Percentiles rank a stretch among this genome's conserved stretches.
phyloP scores from a whole-genome alignment of 129 eudicot genomes.

The Helianthus tuberosus region DNA sequence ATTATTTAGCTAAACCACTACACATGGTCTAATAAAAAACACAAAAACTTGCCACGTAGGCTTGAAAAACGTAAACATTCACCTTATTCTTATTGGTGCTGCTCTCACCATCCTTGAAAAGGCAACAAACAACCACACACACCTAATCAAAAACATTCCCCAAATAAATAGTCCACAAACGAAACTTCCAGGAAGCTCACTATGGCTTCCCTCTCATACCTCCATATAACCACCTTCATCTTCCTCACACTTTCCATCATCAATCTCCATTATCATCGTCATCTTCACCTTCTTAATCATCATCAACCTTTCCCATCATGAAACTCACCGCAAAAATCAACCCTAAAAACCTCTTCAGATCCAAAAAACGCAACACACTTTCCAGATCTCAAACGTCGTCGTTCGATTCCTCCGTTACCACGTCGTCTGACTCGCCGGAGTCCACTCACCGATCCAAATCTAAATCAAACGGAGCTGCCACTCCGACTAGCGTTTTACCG shows the following conservation, averaged over 20 bases:
- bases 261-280: neutral
- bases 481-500: slow-evolving; percentile 46
- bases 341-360: slow-evolving; percentile 47
- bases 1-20: too few relatives aligned
- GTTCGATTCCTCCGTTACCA: slow-evolving; percentile 42
- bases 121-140: too few relatives aligned
- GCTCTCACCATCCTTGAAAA: too few relatives aligned
- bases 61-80: too few relatives aligned
- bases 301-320: slow-evolving; percentile 28
- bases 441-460: slow-evolving; percentile 19
- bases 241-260: slow-evolving; percentile 42
- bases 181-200: slow-evolving; percentile 86
- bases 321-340: slow-evolving; percentile 39
- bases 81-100: too few relatives aligned
- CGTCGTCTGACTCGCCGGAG: slow-evolving; percentile 47
- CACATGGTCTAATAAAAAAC: too few relatives aligned
- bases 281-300: neutral
- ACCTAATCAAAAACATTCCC: neutral
- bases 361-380: slow-evolving; percentile 43
- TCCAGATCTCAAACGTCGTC: slow-evolving; percentile 57
- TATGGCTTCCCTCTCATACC: slow-evolving; percentile 34
- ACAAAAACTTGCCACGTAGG: too few relatives aligned
- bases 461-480: slow-evolving; percentile 30
- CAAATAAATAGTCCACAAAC: slow-evolving; percentile 30
- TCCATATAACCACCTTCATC: slow-evolving; percentile 57